Base-by-base conservation (phyloP, 768 basidiomycete species). In the Dacryopinax primogenitus region DNA sequence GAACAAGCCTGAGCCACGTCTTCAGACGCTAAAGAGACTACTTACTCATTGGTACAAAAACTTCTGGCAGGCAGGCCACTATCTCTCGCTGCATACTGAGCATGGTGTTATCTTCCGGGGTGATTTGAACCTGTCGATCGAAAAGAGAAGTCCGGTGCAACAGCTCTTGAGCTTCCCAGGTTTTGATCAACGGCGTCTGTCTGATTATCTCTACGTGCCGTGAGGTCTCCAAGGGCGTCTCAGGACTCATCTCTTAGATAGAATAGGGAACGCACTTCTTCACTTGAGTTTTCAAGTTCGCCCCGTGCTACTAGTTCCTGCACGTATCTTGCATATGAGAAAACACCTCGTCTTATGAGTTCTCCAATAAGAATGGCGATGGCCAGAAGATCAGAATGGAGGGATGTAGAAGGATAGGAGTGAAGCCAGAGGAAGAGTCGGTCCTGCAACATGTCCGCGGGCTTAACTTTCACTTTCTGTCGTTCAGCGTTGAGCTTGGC, bases 341-440 rank as follows among this genome's bases (percentile, higher is more conserved):
- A 91, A 21, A 90, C 71, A 15, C 81, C 83, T n/a, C 77, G 75
- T 71, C 84, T 83, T 13, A 88, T 82, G 1, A 92, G 79, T 71
- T 87, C 84, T 2, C 85, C 88, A 64, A 84, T 89, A 6, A 92
- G 75, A 16, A 85, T 75, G 11, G 88, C 80, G 30, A 90, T 80
- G n/a, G 82, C 74, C 33, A 79, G 76, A 2, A 88, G 76, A 4
- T 84, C 81, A 11, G 81, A 86, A 23, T 58, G 4, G 26, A 58
- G 32, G 15, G 51, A 58, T 6, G 12, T 23, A 9, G 18, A 11
- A 18, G 26, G 26, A 58, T 58, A 58, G 0, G 77, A 77, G 70
- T 92, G 87, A 30, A 92, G 75, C 90, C 90, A 92, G 62, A 87
- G 84, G 69, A 92, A 90, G 11, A 92, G 75, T 66, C 84, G 78